These are phyloP conservation scores for Rhizophora apiculata DNA, from an alignment of 345 rosid genomes.

Conservation along the genomic window DNA sequence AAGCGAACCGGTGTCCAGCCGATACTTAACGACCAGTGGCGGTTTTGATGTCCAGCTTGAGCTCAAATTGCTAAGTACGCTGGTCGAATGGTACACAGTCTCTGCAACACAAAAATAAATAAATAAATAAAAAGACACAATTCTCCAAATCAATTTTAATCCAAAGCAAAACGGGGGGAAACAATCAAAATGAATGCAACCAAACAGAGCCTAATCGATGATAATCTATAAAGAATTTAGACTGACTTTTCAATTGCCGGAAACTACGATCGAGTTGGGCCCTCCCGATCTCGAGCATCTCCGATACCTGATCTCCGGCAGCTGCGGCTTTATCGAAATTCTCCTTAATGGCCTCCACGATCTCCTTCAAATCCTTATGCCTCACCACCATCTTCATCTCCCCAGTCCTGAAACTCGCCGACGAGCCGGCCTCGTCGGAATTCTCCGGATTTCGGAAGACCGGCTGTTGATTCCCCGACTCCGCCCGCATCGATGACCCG, in stretches of 20 bases:
- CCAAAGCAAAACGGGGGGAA: neutral
- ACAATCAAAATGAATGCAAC: neutral
- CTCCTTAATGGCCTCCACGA: constrained; percentile 74
- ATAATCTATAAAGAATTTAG: neutral
- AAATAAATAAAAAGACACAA: neutral
- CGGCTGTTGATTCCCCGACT: constrained; percentile 20
- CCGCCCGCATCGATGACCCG: constrained; percentile 45
- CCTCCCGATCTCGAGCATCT: constrained; percentile 74
- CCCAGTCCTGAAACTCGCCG: constrained; percentile 49
- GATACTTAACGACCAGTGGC: constrained; percentile 85
- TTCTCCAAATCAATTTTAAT: no score
- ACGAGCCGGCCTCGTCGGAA: constrained; percentile 47
- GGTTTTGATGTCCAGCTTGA: constrained; percentile 96
- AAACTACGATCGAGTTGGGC: constrained; percentile 96
- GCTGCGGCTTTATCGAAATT: constrained; percentile 81
- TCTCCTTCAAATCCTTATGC: constrained; percentile 90
- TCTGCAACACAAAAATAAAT: constrained; percentile 35
- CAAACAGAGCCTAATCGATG: neutral
- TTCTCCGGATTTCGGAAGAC: constrained; percentile 23
- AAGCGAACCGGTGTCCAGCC: constrained; percentile 58
- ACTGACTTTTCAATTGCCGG: constrained; percentile 79
- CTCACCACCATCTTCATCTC: constrained; percentile 84
- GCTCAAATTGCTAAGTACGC: constrained; percentile 82
- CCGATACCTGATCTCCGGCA: constrained; percentile 75
- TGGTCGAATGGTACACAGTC: constrained; percentile 93